Conservation (phyloP, 2,329 filamentous ascomycete species). For the Phyllachora maydis region DNA sequence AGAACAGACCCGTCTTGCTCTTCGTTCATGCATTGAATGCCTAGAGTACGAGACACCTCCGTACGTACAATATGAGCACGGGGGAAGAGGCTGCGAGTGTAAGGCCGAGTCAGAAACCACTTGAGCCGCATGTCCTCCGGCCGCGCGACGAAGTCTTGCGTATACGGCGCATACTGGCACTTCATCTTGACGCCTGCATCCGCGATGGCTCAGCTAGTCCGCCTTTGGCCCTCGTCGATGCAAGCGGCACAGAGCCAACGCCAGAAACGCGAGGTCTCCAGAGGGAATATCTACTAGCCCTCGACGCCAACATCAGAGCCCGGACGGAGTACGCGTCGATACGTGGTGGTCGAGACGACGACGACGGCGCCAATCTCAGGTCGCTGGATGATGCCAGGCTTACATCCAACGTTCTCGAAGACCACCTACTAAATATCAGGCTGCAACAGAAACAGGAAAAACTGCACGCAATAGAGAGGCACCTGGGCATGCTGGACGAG, state of each 20-base stretch:
- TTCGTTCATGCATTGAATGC: too few relatives aligned
- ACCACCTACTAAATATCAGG: conserved; percentile 28
- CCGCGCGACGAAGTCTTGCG: conserved; percentile 34
- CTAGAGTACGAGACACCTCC: too few relatives aligned
- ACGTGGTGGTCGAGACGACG: too few relatives aligned
- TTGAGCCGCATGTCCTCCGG: conserved; percentile 32
- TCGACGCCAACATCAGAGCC: conserved; percentile 29
- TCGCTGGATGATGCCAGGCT: too few relatives aligned
- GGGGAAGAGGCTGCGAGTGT: too few relatives aligned
- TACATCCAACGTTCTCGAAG: conserved; percentile 17
- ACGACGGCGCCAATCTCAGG: too few relatives aligned
- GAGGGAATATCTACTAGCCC: conserved; percentile 31
- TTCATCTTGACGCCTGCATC: conserved; percentile 27
- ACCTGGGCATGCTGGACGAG: conserved; percentile 25
- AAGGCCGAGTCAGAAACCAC: conserved; percentile 17
- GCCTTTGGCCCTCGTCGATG: conserved; percentile 26
- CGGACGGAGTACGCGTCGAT: conserved; percentile 23
- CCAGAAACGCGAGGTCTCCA: conserved; percentile 24
- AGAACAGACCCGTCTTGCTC: too few relatives aligned
- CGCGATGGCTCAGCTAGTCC: conserved; percentile 18
- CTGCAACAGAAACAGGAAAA: conserved; percentile 29
- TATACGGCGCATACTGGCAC: conserved; percentile 31
- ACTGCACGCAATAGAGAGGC: conserved; percentile 26
- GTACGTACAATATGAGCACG: too few relatives aligned
- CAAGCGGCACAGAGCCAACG: conserved; percentile 6